A percentile compares a stretch with the other conserved stretches of the same genome.
Evolutionary conservation across 2,329 filamentous ascomycete genomes (phyloP).

Genomic region (Fusarium chuoi): DNA sequence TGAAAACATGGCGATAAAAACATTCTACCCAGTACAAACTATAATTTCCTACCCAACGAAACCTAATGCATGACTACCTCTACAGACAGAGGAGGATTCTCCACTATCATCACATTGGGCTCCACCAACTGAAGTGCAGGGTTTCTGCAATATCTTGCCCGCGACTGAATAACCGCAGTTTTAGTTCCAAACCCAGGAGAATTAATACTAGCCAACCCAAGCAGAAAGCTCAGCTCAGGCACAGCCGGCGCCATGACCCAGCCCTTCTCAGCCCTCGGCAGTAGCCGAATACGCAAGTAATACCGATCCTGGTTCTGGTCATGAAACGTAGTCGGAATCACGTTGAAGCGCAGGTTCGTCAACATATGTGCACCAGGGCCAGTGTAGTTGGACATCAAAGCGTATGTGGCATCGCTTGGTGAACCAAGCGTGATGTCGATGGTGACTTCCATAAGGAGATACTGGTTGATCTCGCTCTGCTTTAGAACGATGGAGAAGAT

Average conservation of each 20-base stretch:
- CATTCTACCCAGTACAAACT: background rate
- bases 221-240: background rate
- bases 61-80: background rate
- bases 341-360: slow-evolving; percentile 2
- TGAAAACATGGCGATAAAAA: background rate
- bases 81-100: background rate
- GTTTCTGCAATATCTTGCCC: background rate
- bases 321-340: background rate
- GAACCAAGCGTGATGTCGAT: background rate
- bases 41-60: background rate
- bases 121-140: background rate
- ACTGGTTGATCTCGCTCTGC: background rate
- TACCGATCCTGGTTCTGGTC: background rate
- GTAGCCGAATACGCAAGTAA: background rate
- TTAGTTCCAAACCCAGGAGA: background rate
- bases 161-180: background rate
- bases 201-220: background rate
- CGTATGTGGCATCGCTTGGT: background rate
- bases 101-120: background rate
- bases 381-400: background rate
- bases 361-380: background rate
- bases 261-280: background rate
- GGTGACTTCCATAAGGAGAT: background rate
- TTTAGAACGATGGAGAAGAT: background rate
- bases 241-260: background rate